Evolutionary conservation across 768 basidiomycete species (phyloP).

Genomic region (Nidularia sp.): DNA sequence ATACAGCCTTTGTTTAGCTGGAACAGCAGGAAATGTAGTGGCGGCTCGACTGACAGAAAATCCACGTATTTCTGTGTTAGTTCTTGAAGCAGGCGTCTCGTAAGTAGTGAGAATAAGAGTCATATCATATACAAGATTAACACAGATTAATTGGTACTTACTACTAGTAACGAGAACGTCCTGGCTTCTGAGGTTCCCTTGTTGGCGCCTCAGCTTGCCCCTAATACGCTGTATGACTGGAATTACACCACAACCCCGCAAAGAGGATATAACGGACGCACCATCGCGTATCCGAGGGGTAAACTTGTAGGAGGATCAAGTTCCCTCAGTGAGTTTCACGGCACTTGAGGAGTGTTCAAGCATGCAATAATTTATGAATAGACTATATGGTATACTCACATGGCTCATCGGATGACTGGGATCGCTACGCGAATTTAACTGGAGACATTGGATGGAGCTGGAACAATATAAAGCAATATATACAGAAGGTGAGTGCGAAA

Average conservation of each 20-base stretch:
- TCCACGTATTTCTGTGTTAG: conserved; percentile 19
- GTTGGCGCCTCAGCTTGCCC: conserved; percentile 3
- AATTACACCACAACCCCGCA: conserved; percentile 20
- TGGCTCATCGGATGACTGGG: conserved; percentile 16
- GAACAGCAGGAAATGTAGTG: conserved; percentile 25
- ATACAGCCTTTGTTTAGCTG: background rate
- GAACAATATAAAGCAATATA: conserved; percentile 13
- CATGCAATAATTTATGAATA: background rate
- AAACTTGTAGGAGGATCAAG: conserved; percentile 17
- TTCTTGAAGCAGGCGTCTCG: conserved; percentile 22
- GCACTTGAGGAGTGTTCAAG: no score
- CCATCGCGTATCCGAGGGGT: conserved; percentile 16
- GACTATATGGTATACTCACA: conserved; percentile 18
- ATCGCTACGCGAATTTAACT: conserved; percentile 12
- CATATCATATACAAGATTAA: background rate
- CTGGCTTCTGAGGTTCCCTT: conserved; percentile 1
- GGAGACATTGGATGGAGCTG: conserved; percentile 19
- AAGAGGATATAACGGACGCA: conserved; percentile 9
- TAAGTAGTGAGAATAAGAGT: background rate
- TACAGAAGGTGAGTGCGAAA: conserved; percentile 9
- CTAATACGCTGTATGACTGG: conserved; percentile 13
- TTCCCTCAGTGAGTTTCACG: conserved; percentile 11
- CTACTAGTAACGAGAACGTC: background rate
- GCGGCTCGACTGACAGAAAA: conserved; percentile 32
- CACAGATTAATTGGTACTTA: background rate